Conservation (phyloP, 352 stramenopile species). For the Pythium monospermum region DNA sequence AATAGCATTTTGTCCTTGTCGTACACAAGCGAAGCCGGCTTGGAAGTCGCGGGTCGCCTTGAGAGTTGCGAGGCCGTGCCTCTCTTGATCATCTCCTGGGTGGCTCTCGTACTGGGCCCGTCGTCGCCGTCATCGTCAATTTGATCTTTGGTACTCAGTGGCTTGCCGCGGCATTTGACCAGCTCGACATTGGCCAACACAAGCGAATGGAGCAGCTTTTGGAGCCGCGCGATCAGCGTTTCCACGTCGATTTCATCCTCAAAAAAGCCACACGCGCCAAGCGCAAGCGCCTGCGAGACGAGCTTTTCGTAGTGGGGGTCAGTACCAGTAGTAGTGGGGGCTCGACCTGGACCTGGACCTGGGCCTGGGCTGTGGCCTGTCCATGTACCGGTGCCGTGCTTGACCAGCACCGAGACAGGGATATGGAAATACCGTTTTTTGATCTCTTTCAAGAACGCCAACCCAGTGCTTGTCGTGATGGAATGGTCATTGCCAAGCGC, state of each 20-base stretch:
- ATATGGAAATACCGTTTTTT: conserved; percentile 51
- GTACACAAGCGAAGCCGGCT: conserved; percentile 48
- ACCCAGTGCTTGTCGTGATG: conserved; percentile 35
- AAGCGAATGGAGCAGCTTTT: conserved; percentile 51
- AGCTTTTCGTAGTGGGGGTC: conserved; percentile 39
- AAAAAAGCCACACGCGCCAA: conserved; percentile 63
- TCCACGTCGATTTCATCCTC: conserved; percentile 34
- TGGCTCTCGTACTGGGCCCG: conserved; percentile 18
- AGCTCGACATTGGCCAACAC: conserved; percentile 49
- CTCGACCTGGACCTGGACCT: too few species aligned
- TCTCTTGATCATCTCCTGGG: conserved; percentile 33
- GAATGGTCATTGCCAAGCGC: conserved; percentile 56
- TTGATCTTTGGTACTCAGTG: conserved; percentile 9
- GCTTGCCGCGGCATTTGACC: conserved; percentile 31
- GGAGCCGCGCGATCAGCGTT: conserved; percentile 34
- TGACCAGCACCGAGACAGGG: conserved; percentile 44
- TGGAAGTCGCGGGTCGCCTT: conserved; percentile 25
- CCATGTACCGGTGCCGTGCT: not conserved
- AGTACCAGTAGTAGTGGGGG: too few species aligned
- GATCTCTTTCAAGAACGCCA: conserved; percentile 53
- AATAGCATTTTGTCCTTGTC: conserved; percentile 61
- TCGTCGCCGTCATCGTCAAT: conserved; percentile 23
- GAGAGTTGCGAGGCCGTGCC: conserved; percentile 17
- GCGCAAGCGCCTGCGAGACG: conserved; percentile 39
- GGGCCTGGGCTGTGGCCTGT: too few species aligned